These are phyloP conservation scores for Monsonia emarginata DNA, from an alignment of 441 rosid species.

Conservation along the genomic window DNA sequence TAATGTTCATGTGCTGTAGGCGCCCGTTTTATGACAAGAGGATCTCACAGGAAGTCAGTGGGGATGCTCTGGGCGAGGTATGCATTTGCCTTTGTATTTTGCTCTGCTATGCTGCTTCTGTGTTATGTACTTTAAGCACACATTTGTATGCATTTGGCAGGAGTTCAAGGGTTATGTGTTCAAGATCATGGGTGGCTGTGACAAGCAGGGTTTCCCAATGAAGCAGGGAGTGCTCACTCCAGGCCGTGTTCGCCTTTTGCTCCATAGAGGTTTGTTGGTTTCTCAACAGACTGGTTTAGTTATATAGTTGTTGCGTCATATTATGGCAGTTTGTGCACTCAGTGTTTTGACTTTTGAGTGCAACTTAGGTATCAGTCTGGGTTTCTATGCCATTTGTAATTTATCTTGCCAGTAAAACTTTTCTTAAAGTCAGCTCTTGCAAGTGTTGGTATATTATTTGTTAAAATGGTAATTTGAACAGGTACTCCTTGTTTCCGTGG, in stretches of 20 bases:
- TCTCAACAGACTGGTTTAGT: too few species aligned
- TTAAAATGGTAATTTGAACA: conserved; percentile 12
- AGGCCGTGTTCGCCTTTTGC: conserved; percentile 37
- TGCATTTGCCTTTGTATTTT: background rate
- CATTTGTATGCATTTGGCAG: too few species aligned
- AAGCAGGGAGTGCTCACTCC: conserved; percentile 53
- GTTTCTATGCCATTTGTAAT: too few species aligned
- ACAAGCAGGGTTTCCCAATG: conserved; percentile 54
- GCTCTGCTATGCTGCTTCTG: background rate
- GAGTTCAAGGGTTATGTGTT: conserved; percentile 49
- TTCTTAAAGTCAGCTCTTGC: too few species aligned
- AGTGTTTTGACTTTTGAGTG: too few species aligned
- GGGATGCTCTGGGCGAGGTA: conserved; percentile 48
- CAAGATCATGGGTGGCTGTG: conserved; percentile 56
- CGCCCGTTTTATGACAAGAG: conserved; percentile 45
- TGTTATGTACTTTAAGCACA: background rate
- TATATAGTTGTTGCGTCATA: too few species aligned
- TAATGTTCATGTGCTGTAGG: too few species aligned
- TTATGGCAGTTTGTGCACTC: too few species aligned
- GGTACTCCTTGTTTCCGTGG: conserved; percentile 52
- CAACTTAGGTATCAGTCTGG: too few species aligned
- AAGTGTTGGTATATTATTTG: too few species aligned
- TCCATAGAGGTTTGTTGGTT: conserved; percentile 31
- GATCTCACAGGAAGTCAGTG: conserved; percentile 46
- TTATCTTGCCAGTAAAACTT: too few species aligned